Evolutionary conservation across 768 basidiomycete species (phyloP), one percentile per base, ranked within the genome.

Genomic region (Xerocomellus chrysenteron): DNA sequence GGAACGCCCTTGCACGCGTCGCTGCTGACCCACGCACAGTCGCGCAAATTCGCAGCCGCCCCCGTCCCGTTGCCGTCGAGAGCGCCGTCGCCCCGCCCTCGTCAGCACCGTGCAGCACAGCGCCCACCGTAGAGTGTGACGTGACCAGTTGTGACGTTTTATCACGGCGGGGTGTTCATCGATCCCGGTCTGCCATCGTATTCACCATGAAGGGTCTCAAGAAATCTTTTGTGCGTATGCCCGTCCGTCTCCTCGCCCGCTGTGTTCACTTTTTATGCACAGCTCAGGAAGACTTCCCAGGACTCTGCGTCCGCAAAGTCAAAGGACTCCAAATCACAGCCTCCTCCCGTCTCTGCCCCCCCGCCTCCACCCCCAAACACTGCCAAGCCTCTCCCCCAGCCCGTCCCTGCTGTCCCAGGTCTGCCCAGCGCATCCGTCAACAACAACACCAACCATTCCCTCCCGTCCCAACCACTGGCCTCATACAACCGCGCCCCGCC

Each of bases 131-230:
- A 9, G 41, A 24, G 58, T 55, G 71, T 73, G 66, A 72, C 72
- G 61, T 69, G 62, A 71, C 65, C 13, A 19, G 16, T 24, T 52
- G 71, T 73, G 70, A 70, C 64, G 30, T 54, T 54, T 61, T 14
- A 69, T 74, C 71, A 75, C 72, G 55, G 47, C 50, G 52, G 56
- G 52, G 65, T 66, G 65, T 69, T 70, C 75, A 77, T 77, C 76
- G 76, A 77, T 77, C 68, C 75, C 67, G 65, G 61, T 51, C 63
- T 64, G 59, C 58, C 37, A 51, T 54, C 56, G 39, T 35, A 19
- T 51, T 24, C 54, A 60, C 41, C 47, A 92, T 93, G 91, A 93
- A 92, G 78, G 86, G 85, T 61, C 78, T 93, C 71, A 90, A 88
- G 80, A 92, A 90, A 77, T 88, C 86, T 60, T 75, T 92, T 65